These are phyloP conservation scores for Cenchrus americanus DNA, from an alignment of 176 grass and related monocot genomes.

Conservation along the genomic window DNA sequence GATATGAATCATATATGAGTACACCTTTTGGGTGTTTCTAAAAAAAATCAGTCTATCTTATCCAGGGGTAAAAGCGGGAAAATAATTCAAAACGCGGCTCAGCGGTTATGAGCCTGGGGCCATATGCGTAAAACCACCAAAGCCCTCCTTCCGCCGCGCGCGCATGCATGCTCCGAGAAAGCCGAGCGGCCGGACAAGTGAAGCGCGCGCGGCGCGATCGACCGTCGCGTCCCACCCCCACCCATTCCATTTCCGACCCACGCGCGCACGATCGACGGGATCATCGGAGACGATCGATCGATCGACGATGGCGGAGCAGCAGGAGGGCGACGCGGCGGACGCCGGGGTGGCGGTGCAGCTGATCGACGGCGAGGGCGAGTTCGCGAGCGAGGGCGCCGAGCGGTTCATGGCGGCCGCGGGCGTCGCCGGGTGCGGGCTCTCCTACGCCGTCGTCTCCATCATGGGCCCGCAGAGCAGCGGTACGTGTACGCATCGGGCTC, in stretches of 20 bases:
- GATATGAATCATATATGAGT: no score
- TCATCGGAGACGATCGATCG: not conserved
- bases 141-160: not conserved
- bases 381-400: constrained; percentile 52
- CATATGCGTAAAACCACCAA: constrained; percentile 23
- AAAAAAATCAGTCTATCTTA: no score
- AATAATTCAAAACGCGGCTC: not conserved
- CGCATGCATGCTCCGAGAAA: constrained; percentile 50
- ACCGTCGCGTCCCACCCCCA: not conserved
- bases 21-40: no score
- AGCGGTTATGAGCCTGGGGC: not conserved
- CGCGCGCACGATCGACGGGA: not conserved
- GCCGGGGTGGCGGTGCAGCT: constrained; percentile 52
- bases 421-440: constrained; percentile 59
- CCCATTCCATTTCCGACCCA: not conserved
- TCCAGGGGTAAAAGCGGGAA: not conserved
- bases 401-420: constrained; percentile 55
- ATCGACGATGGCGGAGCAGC: constrained; percentile 24
- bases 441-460: constrained; percentile 76
- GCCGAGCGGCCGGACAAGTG: constrained; percentile 45
- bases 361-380: constrained; percentile 65
- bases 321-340: constrained; percentile 6
- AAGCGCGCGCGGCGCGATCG: constrained; percentile 36
- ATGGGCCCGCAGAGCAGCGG: constrained; percentile 75
- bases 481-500: constrained; percentile 12